Evolutionary conservation across 371 early-diverging fungal species (phyloP), one percentile per base, ranked within the genome.

Genomic region (Globomyces sp.): DNA sequence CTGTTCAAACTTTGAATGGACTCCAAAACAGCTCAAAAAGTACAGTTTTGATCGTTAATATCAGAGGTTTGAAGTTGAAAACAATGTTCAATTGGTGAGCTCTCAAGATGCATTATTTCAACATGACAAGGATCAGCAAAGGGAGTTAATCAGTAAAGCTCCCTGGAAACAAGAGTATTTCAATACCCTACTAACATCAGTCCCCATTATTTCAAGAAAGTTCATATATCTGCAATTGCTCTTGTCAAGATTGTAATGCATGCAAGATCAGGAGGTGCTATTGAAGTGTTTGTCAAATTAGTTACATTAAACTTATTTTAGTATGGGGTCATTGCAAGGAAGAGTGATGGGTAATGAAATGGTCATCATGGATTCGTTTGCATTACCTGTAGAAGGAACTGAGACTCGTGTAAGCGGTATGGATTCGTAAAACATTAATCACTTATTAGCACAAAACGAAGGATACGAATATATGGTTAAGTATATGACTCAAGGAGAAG

Each of bases 181-280:
- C 24, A 24, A 24, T 24, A 24, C 24, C 24, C 24, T 24, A 24
- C 24, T 24, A 24, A 24, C 24, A 24, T 24, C 24, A 24, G 24
- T 70, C 92, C 92, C 44, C 84, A 90, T 58, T 86, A 95, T 74
- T 98, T 93, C 78, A 92, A 88, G 60, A 85, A 89, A 70, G 92
- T 96, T 59, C 87, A 92, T 70, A 90, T 98, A 39, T 95, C 96
- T 9, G 95, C 96, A 1, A 87, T 95, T 37, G 99, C 99, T 2
- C 77, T 97, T 66, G 91, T 98, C 64, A 97, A 97, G 71, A 98
- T 98, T 97, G 95, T 93, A 46, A 91, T 91, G 85, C 99, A 98
- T 74, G 96, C 99, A 36, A 87, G 93, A 48, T 93, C 94, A 0
- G 99, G 99, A 48, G 98, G 96, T 61, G 88, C 5, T 4, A 39